These are phyloP conservation scores for Trametes cingulata DNA, from an alignment of 768 basidiomycete genomes.

Conservation along the genomic window DNA sequence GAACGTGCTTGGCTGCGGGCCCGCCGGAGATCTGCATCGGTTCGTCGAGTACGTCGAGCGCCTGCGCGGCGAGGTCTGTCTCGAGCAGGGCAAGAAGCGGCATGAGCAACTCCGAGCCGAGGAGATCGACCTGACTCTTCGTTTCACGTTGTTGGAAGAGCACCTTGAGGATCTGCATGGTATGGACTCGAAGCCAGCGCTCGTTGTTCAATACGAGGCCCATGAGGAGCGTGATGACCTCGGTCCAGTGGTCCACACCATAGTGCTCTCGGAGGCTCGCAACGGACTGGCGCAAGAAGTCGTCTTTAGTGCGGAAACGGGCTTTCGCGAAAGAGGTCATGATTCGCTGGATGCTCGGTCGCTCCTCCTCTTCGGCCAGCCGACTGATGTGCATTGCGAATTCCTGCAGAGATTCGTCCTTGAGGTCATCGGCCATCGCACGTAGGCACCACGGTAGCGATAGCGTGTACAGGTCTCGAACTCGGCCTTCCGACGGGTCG, in stretches of 20 bases:
- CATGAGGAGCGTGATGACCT: slow-evolving; percentile 82
- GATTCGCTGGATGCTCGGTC: slow-evolving; percentile 80
- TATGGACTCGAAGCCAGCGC: slow-evolving; percentile 77
- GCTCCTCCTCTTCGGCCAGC: slow-evolving; percentile 71
- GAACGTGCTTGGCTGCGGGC: slow-evolving; percentile 79
- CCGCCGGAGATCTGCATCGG: slow-evolving; percentile 80
- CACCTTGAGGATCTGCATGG: slow-evolving; percentile 86
- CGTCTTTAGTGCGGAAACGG: slow-evolving; percentile 89
- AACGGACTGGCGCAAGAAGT: slow-evolving; percentile 89
- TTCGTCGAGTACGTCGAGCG: slow-evolving; percentile 92
- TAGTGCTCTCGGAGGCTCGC: slow-evolving; percentile 86
- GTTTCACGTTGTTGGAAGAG: slow-evolving; percentile 86
- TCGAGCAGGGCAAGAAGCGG: slow-evolving; percentile 87
- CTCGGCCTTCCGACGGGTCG: slow-evolving; percentile 66
- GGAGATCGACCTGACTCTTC: slow-evolving; percentile 65
- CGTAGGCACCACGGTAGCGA: slow-evolving; percentile 88
- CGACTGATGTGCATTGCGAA: slow-evolving; percentile 74
- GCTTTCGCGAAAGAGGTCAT: slow-evolving; percentile 87
- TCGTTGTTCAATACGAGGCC: slow-evolving; percentile 83
- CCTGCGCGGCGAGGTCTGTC: slow-evolving; percentile 80
- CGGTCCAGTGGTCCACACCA: slow-evolving; percentile 69
- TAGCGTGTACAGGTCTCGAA: slow-evolving; percentile 81
- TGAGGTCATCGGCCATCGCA: slow-evolving; percentile 64
- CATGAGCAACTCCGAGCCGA: slow-evolving; percentile 88
- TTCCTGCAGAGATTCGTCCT: slow-evolving; percentile 59